Evolutionary conservation across 805 yeast genomes (phyloP), one percentile per base, ranked within the genome.

Genomic region (Myxozyma kluyveri): DNA sequence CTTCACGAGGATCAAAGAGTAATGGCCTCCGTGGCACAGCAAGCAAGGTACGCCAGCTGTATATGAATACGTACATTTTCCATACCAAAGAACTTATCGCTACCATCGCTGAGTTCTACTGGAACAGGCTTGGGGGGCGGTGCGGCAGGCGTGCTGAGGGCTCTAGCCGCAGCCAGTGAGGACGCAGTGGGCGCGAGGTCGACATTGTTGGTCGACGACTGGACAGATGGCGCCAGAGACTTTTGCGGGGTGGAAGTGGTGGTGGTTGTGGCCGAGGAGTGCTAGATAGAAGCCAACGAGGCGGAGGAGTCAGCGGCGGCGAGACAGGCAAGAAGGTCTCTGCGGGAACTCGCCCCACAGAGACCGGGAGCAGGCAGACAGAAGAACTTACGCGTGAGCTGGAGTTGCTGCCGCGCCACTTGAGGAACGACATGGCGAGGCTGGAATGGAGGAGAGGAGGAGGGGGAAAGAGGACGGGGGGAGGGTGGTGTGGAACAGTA

Each of bases 71-170:
- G 9, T n/a, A 56, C 59, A 61, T 73, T 73, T 57, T 73, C 76
- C 63, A 73, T 67, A 49, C 76, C 76, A 52, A 69, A 73, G 42
- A 73, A 63, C 56, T 72, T 70, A 47, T 57, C 57, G 48, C 57
- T 50, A 42, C 61, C 61, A 23, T 57, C 60, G 19, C 17, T 21
- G 21, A 2, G 23, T n/a, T n/a, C n/a, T n/a, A n/a, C n/a, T n/a
- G n/a, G n/a, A n/a, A n/a, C n/a, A n/a, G n/a, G n/a, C n/a, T 9
- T 17, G n/a, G n/a, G n/a, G n/a, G n/a, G n/a, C n/a, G n/a, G n/a
- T n/a, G n/a, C n/a, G n/a, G n/a, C n/a, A n/a, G 7, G 41, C 41
- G 35, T 21, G 19, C 21, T 37, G n/a, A n/a, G n/a, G n/a, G n/a
- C n/a, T n/a, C n/a, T n/a, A n/a, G n/a, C n/a, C n/a, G n/a, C n/a